phyloP scores from a whole-genome alignment of 139 green algal genomes.

The Marvania coccoides region DNA sequence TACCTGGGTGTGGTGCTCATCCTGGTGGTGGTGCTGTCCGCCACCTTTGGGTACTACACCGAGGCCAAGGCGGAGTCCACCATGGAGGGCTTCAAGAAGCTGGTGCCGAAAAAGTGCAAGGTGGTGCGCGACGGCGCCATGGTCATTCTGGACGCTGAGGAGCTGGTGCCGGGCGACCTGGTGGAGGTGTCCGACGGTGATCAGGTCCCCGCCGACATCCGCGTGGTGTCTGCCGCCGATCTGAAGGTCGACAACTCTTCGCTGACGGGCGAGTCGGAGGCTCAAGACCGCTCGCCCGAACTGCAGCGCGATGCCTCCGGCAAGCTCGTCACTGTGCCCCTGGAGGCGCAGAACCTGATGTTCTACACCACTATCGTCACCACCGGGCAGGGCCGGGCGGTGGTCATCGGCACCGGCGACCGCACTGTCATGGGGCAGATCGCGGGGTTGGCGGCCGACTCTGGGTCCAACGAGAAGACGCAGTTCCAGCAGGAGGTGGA shows the following conservation, averaged over 20 bases:
- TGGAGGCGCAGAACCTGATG: slow-evolving; percentile 58
- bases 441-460: slow-evolving; percentile 53
- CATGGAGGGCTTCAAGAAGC: slow-evolving; percentile 67
- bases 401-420: slow-evolving; percentile 69
- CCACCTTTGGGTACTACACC: slow-evolving; percentile 59
- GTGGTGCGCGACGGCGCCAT: slow-evolving; percentile 67
- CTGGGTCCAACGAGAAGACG: slow-evolving; percentile 32
- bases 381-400: slow-evolving; percentile 11
- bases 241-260: slow-evolving; percentile 88
- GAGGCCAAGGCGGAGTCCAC: slow-evolving; percentile 60
- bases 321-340: slow-evolving; percentile 26
- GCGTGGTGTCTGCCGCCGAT: slow-evolving; percentile 46
- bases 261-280: slow-evolving; percentile 80
- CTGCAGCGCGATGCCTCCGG: slow-evolving; percentile 70
- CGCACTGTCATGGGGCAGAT: slow-evolving; percentile 87
- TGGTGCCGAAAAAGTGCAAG: slow-evolving; percentile 66
- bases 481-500: slow-evolving; percentile 75
- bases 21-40: slow-evolving; percentile 38
- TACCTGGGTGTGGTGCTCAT: slow-evolving; percentile 69
- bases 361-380: slow-evolving; percentile 72
- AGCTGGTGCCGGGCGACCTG: slow-evolving; percentile 94
- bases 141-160: slow-evolving; percentile 44
- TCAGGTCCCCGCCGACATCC: slow-evolving; percentile 84
- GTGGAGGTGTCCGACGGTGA: slow-evolving; percentile 88
- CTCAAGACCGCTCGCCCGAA: slow-evolving; percentile 68